Evolutionary conservation across 495 filamentous ascomycete genomes (phyloP), one percentile per base, ranked within the genome.

Genomic region (Rusavskia elegans): DNA sequence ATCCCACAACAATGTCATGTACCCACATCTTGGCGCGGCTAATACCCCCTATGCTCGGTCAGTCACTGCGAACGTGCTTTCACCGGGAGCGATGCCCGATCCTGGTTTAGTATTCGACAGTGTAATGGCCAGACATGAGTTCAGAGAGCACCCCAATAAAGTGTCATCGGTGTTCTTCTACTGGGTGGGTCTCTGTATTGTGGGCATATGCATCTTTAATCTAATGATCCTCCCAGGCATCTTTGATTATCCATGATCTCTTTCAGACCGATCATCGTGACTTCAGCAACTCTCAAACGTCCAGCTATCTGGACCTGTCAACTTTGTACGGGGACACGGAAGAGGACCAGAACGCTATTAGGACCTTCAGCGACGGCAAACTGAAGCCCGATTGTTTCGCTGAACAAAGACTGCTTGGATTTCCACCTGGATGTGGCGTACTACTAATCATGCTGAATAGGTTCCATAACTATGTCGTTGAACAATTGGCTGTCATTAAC

Each of bases 161-260:
- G 81, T 94, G 19, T 94, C 88, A 1, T 90, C 85, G 59, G 74
- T 94, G 51, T 68, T 96, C 13, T 96, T 89, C 73, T 89, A 96
- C 53, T 78, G 52, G 36, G 44, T 46, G 14, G 45, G 50, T 32
- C 6, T 30, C 17, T 13, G n/a, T 21, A 21, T 8, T 14, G 8
- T n/a, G 10, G 8, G 40, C 40, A 3, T 4, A 21, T 19, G 1
- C 8, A 9, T 42, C 2, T 2, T 42, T 17, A 5, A 21, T 3
- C 40, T 42, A 14, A 42, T 14, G 5, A 19, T 21, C 3, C 14
- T 21, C 8, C 23, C 9, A 46, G 44, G 50, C 50, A 23, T 52
- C 50, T 30, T 52, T 61, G 42, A 61, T 61, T 40, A 59, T 59
- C 49, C 57, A 59, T 35, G 73, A 80, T 58, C 71, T 79, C 21